These are phyloP conservation scores for Peterozyma xylosa DNA, from an alignment of 805 yeast species.

Conservation along the genomic window DNA sequence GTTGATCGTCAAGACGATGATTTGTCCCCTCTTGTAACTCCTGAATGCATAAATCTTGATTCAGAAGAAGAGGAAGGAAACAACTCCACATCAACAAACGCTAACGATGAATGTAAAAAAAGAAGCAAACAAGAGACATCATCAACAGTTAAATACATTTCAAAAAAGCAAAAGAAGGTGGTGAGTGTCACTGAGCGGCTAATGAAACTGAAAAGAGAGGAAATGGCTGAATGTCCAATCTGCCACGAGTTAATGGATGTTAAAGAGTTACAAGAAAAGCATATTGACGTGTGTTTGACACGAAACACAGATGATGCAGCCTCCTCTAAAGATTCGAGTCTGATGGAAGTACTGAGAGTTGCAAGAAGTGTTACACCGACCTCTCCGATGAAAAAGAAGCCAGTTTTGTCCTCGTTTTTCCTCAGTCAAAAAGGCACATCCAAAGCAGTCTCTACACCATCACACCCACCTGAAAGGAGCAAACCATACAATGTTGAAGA, in stretches of 20 bases:
- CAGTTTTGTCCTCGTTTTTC: constrained; percentile 1
- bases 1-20: background rate
- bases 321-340: constrained; percentile 15
- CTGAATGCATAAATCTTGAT: constrained; percentile 11
- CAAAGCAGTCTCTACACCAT: constrained; percentile 6
- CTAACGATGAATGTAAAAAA: constrained; percentile 10
- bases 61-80: constrained; percentile 12
- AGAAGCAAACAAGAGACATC: constrained; percentile 2
- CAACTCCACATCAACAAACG: constrained; percentile 1
- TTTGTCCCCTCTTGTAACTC: background rate
- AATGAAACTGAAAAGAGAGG: constrained; percentile 8
- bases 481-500: constrained; percentile 13
- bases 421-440: background rate
- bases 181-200: constrained; percentile 4
- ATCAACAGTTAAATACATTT: background rate
- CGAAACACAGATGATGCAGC: too few relatives aligned
- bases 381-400: constrained; percentile 5
- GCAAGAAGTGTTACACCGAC: constrained; percentile 12
- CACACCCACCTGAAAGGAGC: constrained; percentile 8
- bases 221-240: constrained; percentile 51
- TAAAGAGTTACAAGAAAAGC: constrained; percentile 46
- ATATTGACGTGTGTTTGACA: constrained; percentile 53
- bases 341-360: background rate
- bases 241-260: constrained; percentile 51
- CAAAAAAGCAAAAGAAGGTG: constrained; percentile 3